Base-by-base conservation (phyloP, 805 yeast species). In the Zygotorulaspora chibaensis region DNA sequence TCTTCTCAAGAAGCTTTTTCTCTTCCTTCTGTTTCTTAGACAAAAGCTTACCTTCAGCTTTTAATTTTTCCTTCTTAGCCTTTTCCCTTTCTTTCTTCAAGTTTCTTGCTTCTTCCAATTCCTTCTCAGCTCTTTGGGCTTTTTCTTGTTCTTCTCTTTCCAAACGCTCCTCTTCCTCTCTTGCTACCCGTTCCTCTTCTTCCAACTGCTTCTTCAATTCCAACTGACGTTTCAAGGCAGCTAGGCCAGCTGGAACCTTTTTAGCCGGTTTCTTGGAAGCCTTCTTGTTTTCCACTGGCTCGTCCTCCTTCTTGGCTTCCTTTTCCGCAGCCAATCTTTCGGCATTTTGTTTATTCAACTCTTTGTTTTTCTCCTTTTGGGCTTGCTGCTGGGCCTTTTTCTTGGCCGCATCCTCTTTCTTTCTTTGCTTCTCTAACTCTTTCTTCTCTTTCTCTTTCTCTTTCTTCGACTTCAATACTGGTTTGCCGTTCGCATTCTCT, bases 11-110 rank as follows among this genome's bases (percentile, higher is more conserved):
- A 34, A 82, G 68, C 43, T 82, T 87, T 71, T 87, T 86, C 65
- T 89, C 96, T 68, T 89, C 96, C 70, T 86, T 88, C 75, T 93
- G 99, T 65, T 90, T 91, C 73, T 87, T 93, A 48, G 96, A 86
- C 63, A 93, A 71, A 45, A 83, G 81, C 65, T 93, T 93, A 62
- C 99, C 99, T 70, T 91, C 97, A 29, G 96, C 93, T 70, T 87
- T 87, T 66, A 93, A 80, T 70, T 87, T 91, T 60, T 93, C 99
- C 55, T 79, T 84, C 74, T 85, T 89, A 48, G 77, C 76, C 69
- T 77, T 84, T 61, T 91, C 97, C 65, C 80, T 86, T 68, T 93
- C 99, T 60, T 82, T 87, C 78, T 86, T 91, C 10, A 73, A 75
- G 56, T 69, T 73, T 45, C 75, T 79, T 31, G 78, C 81, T 55